Evolutionary conservation across 139 green algal species (phyloP).

Genomic region (Zygnema cylindricum): DNA sequence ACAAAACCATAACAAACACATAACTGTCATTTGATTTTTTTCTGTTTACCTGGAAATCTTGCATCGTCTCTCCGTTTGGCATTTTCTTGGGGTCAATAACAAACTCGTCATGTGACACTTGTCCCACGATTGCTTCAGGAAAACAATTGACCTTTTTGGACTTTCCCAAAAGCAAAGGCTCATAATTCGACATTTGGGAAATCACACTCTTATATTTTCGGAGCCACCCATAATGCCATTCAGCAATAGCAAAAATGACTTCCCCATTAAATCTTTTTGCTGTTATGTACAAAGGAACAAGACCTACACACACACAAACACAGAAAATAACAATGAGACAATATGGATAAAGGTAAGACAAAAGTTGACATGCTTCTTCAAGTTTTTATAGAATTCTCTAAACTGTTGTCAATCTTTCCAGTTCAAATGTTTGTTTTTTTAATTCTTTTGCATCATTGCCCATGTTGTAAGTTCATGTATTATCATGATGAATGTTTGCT

Average conservation of each 20-base stretch:
- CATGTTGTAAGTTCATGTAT: too few species aligned
- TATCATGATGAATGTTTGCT: too few species aligned
- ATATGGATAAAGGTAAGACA: too few species aligned
- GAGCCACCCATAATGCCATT: neutral
- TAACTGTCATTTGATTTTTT: too few species aligned
- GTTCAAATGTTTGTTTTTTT: too few species aligned
- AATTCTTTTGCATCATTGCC: too few species aligned
- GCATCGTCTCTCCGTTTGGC: slow-evolving; percentile 12
- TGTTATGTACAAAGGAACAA: slow-evolving; percentile 19
- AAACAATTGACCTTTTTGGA: slow-evolving; percentile 21
- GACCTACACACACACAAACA: neutral
- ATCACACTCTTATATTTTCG: neutral
- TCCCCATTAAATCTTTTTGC: neutral
- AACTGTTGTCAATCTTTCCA: too few species aligned
- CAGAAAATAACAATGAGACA: too few species aligned
- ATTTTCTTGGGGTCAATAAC: neutral
- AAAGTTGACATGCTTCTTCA: too few species aligned
- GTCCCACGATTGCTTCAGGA: neutral
- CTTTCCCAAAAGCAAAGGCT: neutral
- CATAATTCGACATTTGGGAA: neutral
- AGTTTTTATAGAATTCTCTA: too few species aligned
- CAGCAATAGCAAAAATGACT: slow-evolving; percentile 6
- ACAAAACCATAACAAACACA: too few species aligned
- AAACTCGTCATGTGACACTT: neutral
- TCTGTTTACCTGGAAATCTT: slow-evolving; percentile 5